phyloP scores from a whole-genome alignment of 2,329 filamentous ascomycete genomes.

The Ophiostoma montium region DNA sequence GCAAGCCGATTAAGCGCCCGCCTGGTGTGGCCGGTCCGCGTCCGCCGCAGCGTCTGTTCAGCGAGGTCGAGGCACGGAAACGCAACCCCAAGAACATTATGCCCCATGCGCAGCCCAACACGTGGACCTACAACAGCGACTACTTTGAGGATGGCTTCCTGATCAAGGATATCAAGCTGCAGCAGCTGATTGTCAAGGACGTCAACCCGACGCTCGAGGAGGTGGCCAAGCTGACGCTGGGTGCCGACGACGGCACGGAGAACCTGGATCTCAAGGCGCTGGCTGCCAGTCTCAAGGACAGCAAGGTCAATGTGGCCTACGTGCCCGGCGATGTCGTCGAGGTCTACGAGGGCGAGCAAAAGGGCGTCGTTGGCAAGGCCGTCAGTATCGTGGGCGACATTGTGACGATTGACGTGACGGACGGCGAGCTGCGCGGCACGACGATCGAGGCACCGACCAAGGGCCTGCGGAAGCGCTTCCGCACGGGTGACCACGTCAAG shows the following conservation, averaged over 20 bases:
- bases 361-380: constrained; percentile 74
- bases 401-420: constrained; percentile 71
- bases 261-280: constrained; percentile 86
- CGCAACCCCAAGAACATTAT: constrained; percentile 51
- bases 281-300: constrained; percentile 77
- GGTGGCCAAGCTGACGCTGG: constrained; percentile 83
- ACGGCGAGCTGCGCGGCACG: constrained; percentile 70
- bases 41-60: constrained; percentile 83
- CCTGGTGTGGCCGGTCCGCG: constrained; percentile 45
- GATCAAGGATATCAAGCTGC: constrained; percentile 85
- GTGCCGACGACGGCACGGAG: constrained; percentile 80
- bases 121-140: constrained; percentile 75
- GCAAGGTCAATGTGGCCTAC: constrained; percentile 68
- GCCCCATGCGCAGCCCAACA: constrained; percentile 62
- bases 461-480: constrained; percentile 83
- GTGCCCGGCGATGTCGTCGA: constrained; percentile 92
- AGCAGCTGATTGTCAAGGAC: constrained; percentile 69
- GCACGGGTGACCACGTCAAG: constrained; percentile 91
- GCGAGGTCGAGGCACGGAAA: constrained; percentile 83
- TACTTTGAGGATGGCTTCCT: constrained; percentile 88
- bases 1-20: constrained; percentile 66
- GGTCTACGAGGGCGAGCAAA: constrained; percentile 90
- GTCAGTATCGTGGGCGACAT: constrained; percentile 83
- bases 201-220: constrained; percentile 91
- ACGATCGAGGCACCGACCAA: constrained; percentile 86